phyloP scores from a whole-genome alignment of 805 yeast species.

The Cyberlindnera bimundalis region DNA sequence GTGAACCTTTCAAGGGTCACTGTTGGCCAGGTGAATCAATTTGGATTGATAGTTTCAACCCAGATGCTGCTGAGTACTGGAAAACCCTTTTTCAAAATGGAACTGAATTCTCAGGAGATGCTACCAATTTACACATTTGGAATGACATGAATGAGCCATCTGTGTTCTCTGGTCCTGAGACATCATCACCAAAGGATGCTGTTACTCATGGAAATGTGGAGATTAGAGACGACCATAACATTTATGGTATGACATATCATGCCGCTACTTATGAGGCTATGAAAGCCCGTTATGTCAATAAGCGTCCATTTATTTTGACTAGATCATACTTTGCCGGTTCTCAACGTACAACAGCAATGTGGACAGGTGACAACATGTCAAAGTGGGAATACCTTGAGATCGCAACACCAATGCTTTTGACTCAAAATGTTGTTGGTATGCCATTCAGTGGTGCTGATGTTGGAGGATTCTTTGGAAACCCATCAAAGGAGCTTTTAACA shows the following conservation, averaged over 20 bases:
- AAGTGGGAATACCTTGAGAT: constrained; percentile 82
- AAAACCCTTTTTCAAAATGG: constrained; percentile 46
- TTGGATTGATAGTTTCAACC: constrained; percentile 87
- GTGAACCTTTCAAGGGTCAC: constrained; percentile 67
- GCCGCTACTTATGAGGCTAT: constrained; percentile 75
- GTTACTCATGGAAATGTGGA: constrained; percentile 81
- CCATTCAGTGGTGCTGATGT: constrained; percentile 96
- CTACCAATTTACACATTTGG: constrained; percentile 81
- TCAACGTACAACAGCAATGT: constrained; percentile 86
- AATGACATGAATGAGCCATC: constrained; percentile 99
- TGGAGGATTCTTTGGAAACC: constrained; percentile 95
- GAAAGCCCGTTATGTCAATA: constrained; percentile 42
- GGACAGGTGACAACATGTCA: constrained; percentile 98
- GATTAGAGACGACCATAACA: constrained; percentile 87
- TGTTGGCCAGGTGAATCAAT: constrained; percentile 98
- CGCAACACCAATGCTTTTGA: constrained; percentile 85
- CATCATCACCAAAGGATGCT: constrained; percentile 78
- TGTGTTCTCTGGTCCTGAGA: constrained; percentile 92
- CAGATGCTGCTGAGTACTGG: constrained; percentile 62
- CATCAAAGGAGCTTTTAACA: constrained; percentile 70
- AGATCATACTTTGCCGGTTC: constrained; percentile 89
- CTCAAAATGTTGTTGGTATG: constrained; percentile 77
- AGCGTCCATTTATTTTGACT: constrained; percentile 85
- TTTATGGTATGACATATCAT: constrained; percentile 77
- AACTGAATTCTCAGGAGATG: constrained; percentile 41